Base-by-base conservation (phyloP, 495 filamentous ascomycete species). In the Rhypophila decipiens region DNA sequence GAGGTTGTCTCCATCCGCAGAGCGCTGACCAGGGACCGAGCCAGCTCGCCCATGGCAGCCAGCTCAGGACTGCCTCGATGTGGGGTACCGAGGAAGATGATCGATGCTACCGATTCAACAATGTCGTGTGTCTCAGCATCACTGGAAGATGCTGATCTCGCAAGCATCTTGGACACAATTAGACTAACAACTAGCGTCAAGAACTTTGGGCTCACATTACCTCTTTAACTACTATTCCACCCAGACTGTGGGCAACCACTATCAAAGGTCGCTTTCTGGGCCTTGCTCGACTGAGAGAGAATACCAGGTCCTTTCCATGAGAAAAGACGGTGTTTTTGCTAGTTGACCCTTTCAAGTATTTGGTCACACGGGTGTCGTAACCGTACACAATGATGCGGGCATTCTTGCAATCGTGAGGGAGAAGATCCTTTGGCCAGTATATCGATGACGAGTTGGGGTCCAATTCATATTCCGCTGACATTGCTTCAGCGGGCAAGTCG, bases 91-190 rank as follows among this genome's bases (percentile, higher is more conserved):
- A 47, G 31, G 19, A 47, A 47, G 7, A 47, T 47, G n/a, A 47
- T 18, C 11, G 15, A 31, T 12, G 5, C 24, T 9, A 35, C 19
- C 11, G 44, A 47, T 17, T 15, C 1, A 3, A 47, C 20, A 17
- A 47, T 47, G 19, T 39, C 20, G 21, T 39, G 22, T 19, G 24
- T n/a, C 18, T 39, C 20, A 9, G 19, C 4, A 8, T 47, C 33
- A 15, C 39, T 22, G 2, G 19, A 37, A 10, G 44, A 20, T 22
- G 38, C 33, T 2, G 44, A 38, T 11, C 44, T 31, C 7, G 31
- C 5, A 10, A 50, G 24, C 22, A 51, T 35, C 34, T 54, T 55
- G 22, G 50, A 41, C 7, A 54, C 18, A 59, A 56, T 46, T n/a
- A n/a, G n/a, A n/a, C n/a, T n/a, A n/a, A n/a, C n/a, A n/a, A n/a